Evolutionary conservation across 805 yeast genomes (phyloP), one percentile per base, ranked within the genome.

Genomic region (Ogataea ganodermae): DNA sequence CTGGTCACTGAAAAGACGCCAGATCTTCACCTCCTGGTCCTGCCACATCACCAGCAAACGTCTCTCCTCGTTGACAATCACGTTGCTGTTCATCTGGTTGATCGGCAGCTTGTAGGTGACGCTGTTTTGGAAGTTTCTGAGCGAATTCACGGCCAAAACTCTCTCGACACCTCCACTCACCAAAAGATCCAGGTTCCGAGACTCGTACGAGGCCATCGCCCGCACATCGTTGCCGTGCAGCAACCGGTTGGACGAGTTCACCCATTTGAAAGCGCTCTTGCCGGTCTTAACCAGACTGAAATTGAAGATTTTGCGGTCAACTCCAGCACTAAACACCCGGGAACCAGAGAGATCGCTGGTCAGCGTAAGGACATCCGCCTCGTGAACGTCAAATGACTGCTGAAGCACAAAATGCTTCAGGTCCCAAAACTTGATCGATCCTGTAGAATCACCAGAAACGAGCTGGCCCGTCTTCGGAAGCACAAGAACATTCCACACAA

Each of bases 371-470:
- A 91, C 88, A 75, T 94, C 99, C 1, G 96, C 97, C 41, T 86
- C 95, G 62, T 94, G 98, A 9, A 81, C 81, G 54, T 81, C 78
- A 66, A 89, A 90, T 20, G 86, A 81, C 66, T 92, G 98, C 43
- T 81, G 73, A 49, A 94, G 71, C 1, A 96, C 83, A 56, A 82
- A 83, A 56, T 80, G 84, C 40, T 79, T 76, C 52, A 85, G 73
- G 60, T 92, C 96, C 99, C 99, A 94, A 54, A 94, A 78, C 67
- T 92, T 92, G 44, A 94, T 80, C 7, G 87, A 76, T 1, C 99
- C 99, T 1, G 97, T 92, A 5, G 97, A 90, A 69, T 94, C 99
- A 45, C 98, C 99, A 50, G 90, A 82, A n/a, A 89, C 95, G 49
- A 94, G 77, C 64, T 89, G 96, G 45, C 80, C 74, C 42, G 78